A percentile compares a stretch with the other conserved stretches of the same genome.
Evolutionary conservation across 192 early-diverging fungal species (phyloP).

Genomic region (Coemansia biformis): DNA sequence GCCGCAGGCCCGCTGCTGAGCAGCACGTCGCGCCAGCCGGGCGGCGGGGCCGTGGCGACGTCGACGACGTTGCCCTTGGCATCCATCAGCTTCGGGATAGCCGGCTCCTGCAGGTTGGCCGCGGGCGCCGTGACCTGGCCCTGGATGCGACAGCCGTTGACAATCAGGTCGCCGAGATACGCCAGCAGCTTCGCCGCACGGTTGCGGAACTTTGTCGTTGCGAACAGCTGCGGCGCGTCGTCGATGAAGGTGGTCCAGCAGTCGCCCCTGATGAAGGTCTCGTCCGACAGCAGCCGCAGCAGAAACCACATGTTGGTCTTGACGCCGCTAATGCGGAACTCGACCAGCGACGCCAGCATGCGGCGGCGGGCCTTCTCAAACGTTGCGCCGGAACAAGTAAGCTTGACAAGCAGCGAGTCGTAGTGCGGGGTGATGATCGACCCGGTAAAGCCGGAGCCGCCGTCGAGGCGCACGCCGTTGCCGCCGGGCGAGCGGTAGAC

Average conservation of each 20-base stretch:
- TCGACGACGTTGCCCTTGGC: slow-evolving; percentile 49
- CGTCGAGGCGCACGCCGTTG: slow-evolving; percentile 80
- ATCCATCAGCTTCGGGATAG: slow-evolving; percentile 57
- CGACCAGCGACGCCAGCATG: slow-evolving; percentile 78
- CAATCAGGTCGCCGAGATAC: slow-evolving; percentile 86
- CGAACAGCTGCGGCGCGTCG: slow-evolving; percentile 89
- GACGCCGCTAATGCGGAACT: slow-evolving; percentile 95
- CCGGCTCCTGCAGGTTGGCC: slow-evolving; percentile 57
- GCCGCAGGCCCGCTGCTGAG: slow-evolving; percentile 80
- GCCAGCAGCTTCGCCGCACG: slow-evolving; percentile 81
- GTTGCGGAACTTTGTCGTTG: slow-evolving; percentile 70
- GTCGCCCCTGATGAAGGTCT: slow-evolving; percentile 71
- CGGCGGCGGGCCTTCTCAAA: slow-evolving; percentile 89
- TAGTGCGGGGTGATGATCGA: slow-evolving; percentile 92
- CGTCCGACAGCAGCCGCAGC: slow-evolving; percentile 77
- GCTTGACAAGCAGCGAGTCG: slow-evolving; percentile 92
- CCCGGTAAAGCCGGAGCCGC: slow-evolving; percentile 84
- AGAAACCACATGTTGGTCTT: slow-evolving; percentile 97
- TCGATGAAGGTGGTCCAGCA: slow-evolving; percentile 99
- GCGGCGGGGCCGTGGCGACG: slow-evolving; percentile 55
- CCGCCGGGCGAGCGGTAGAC: slow-evolving; percentile 89
- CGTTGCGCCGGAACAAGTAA: slow-evolving; percentile 78
- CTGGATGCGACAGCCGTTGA: slow-evolving; percentile 88
- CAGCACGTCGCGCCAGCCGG: slow-evolving; percentile 87
- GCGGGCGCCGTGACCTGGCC: slow-evolving; percentile 80